These are phyloP conservation scores for Cytospora mali DNA, from an alignment of 2,329 filamentous ascomycete genomes.

Conservation along the genomic window DNA sequence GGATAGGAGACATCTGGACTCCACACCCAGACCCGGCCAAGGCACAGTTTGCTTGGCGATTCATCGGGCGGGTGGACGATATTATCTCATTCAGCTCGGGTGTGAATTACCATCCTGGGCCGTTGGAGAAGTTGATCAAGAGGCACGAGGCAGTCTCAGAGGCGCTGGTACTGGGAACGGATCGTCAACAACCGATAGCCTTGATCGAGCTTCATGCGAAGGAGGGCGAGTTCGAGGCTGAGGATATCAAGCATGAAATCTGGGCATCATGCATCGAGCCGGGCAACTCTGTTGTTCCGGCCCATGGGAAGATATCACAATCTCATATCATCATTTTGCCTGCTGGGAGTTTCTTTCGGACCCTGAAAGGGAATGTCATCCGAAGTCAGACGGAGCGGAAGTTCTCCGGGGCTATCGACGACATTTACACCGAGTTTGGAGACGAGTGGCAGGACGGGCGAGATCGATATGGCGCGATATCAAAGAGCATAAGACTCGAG, in stretches of 20 bases:
- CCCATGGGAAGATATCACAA: constrained; percentile 3
- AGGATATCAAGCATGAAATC: neutral
- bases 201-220: constrained; percentile 7
- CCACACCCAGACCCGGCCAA: constrained; percentile 31
- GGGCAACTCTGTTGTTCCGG: neutral
- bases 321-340: constrained; percentile 12
- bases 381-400: constrained; percentile 14
- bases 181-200: neutral
- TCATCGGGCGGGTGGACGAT: constrained; percentile 31
- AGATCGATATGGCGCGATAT: constrained; percentile 16
- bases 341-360: constrained; percentile 12
- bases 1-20: constrained; percentile 31
- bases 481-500: constrained; percentile 12
- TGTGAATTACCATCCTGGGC: constrained; percentile 10
- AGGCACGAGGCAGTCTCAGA: neutral
- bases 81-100: constrained; percentile 13
- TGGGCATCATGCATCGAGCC: constrained; percentile 5
- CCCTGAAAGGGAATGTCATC: constrained; percentile 16
- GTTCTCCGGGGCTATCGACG: neutral
- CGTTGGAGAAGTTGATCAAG: constrained; percentile 13
- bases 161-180: neutral
- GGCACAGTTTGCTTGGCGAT: constrained; percentile 28
- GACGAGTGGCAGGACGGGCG: constrained; percentile 20
- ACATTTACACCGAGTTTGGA: constrained; percentile 5
- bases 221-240: neutral